These are phyloP conservation scores for Cyberlindnera maritima DNA, from an alignment of 805 yeast genomes.

Conservation along the genomic window DNA sequence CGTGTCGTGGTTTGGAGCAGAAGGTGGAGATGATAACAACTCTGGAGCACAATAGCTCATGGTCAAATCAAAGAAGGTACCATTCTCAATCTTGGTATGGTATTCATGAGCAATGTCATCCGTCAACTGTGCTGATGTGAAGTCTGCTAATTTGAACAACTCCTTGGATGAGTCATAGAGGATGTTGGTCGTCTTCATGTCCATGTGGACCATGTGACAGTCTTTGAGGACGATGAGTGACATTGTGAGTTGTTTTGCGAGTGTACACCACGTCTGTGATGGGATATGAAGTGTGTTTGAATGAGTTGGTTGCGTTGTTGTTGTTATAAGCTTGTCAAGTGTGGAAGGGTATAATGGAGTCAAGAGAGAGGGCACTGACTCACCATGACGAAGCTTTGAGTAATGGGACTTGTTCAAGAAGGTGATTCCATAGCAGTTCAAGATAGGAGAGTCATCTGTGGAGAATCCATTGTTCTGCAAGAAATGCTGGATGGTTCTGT, in stretches of 20 bases:
- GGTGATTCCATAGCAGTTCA: constrained; percentile 20
- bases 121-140: constrained; percentile 37
- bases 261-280: constrained; percentile 31
- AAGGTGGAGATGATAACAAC: constrained; percentile 29
- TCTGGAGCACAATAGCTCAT: constrained; percentile 49
- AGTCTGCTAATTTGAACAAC: constrained; percentile 44
- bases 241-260: constrained; percentile 28
- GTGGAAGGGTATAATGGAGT: constrained; percentile 15
- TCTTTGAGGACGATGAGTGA: constrained; percentile 27
- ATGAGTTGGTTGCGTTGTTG: neutral
- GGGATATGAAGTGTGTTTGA: constrained; percentile 21
- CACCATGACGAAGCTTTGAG: constrained; percentile 11
- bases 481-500: constrained; percentile 15
- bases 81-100: constrained; percentile 17
- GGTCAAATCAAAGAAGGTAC: constrained; percentile 32
- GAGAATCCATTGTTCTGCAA: constrained; percentile 7
- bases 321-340: constrained; percentile 25
- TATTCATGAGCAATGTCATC: constrained; percentile 20
- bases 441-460: constrained; percentile 14
- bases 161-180: constrained; percentile 27
- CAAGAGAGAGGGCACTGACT: constrained; percentile 21
- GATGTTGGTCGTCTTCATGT: constrained; percentile 45
- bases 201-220: constrained; percentile 42
- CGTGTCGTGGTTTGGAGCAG: constrained; percentile 33
- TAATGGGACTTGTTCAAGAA: constrained; percentile 16